A percentile compares a stretch with the other conserved stretches of the same genome.
phyloP scores from a whole-genome alignment of 805 yeast genomes.

The Novakomyces olei region DNA sequence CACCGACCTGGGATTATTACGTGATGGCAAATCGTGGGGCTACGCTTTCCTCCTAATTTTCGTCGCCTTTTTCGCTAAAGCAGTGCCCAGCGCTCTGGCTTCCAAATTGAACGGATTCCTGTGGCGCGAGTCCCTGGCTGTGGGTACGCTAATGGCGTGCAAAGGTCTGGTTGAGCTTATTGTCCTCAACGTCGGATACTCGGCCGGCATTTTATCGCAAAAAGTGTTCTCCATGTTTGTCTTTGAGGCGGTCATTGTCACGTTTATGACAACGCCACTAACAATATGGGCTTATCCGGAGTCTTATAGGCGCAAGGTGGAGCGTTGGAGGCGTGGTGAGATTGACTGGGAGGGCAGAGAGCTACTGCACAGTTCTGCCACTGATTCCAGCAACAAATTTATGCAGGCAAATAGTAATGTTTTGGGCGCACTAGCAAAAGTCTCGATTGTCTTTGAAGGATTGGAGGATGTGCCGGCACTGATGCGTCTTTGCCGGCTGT shows the following conservation, averaged over 20 bases:
- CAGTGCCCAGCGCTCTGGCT: slow-evolving; percentile 43
- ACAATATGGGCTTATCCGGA: slow-evolving; percentile 41
- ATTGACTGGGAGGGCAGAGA: slow-evolving; percentile 16
- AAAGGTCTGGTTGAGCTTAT: slow-evolving; percentile 75
- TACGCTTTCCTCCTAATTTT: slow-evolving; percentile 44
- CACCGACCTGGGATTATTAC: slow-evolving; percentile 41
- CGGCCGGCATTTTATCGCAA: slow-evolving; percentile 41
- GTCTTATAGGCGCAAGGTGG: slow-evolving; percentile 9
- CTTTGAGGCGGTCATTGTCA: slow-evolving; percentile 59
- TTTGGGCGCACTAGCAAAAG: neutral
- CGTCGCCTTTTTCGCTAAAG: slow-evolving; percentile 46
- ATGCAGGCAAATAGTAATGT: slow-evolving; percentile 5
- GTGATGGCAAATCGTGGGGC: slow-evolving; percentile 55
- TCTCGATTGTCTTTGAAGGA: slow-evolving; percentile 3
- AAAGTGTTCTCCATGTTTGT: slow-evolving; percentile 60
- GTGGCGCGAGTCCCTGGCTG: slow-evolving; percentile 56
- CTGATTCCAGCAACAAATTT: slow-evolving; percentile 2
- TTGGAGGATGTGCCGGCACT: slow-evolving; percentile 2
- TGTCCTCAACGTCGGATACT: slow-evolving; percentile 53
- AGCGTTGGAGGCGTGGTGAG: slow-evolving; percentile 12
- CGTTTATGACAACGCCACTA: slow-evolving; percentile 62
- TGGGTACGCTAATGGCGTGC: slow-evolving; percentile 69
- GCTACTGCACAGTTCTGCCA: slow-evolving; percentile 8
- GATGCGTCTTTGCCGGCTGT: neutral
- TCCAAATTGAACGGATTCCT: slow-evolving; percentile 38